phyloP scores from a whole-genome alignment of 2,329 filamentous ascomycete species.

The Neobulgaria alba region DNA sequence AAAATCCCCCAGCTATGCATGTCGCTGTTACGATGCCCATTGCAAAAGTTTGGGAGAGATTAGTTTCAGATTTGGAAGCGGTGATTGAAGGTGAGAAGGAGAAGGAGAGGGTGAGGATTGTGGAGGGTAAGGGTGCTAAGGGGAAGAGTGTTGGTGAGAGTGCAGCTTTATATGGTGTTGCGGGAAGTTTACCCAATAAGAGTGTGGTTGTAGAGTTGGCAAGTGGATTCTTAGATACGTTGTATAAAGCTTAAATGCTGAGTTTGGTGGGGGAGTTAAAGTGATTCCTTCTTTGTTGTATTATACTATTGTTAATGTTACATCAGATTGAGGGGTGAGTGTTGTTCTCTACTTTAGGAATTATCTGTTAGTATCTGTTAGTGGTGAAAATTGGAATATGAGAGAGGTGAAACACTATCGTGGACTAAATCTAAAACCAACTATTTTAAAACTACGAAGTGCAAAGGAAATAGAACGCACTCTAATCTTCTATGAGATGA shows the following conservation, averaged over 20 bases:
- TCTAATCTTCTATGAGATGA: no score
- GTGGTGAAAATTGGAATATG: no score
- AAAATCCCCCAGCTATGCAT: slow-evolving; percentile 86
- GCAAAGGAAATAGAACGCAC: no score
- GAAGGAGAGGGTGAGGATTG: slow-evolving; percentile 64
- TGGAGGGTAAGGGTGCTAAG: slow-evolving; percentile 57
- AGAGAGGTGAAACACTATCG: no score
- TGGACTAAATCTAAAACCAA: no score
- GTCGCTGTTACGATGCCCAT: slow-evolving; percentile 88
- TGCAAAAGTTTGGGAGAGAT: slow-evolving; percentile 67
- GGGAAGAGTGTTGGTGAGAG: slow-evolving; percentile 68
- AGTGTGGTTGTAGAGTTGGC: slow-evolving; percentile 86
- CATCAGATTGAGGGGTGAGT: no score
- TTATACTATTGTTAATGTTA: no score
- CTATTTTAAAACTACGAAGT: no score
- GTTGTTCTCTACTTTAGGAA: no score
- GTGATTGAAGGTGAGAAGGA: slow-evolving; percentile 67
- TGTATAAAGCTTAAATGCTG: slow-evolving; percentile 68
- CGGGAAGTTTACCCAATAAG: slow-evolving; percentile 91
- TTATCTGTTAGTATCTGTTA: no score
- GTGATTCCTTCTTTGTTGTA: no score
- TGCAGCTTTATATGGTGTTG: slow-evolving; percentile 87
- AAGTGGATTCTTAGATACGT: slow-evolving; percentile 80
- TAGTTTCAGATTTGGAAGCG: slow-evolving; percentile 64
- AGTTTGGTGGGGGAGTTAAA: no score